Conservation (phyloP, 2,329 filamentous ascomycete species). For the Phialophora macrospora region DNA sequence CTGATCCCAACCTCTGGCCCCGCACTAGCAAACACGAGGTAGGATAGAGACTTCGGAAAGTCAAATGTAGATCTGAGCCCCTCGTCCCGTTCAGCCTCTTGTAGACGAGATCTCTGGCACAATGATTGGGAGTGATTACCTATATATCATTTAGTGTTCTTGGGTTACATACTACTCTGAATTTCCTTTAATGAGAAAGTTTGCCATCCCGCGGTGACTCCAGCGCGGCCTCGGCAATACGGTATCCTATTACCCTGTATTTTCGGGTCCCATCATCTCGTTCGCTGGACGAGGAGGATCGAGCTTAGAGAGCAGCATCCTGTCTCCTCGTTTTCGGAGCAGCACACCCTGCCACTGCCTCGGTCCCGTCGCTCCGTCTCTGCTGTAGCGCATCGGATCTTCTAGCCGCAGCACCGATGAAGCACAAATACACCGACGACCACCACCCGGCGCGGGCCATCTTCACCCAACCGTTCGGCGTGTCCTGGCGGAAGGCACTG, state of each 20-base stretch:
- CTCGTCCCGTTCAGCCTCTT: too few species aligned
- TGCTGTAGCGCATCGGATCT: neutral
- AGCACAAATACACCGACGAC: constrained; percentile 21
- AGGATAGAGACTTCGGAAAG: neutral
- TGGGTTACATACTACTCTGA: too few species aligned
- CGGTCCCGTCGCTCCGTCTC: neutral
- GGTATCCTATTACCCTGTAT: neutral
- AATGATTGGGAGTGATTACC: too few species aligned
- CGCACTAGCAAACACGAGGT: too few species aligned
- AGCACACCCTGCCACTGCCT: neutral
- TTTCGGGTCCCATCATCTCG: neutral
- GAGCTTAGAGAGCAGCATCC: neutral
- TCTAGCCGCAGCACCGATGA: neutral
- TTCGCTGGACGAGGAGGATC: neutral
- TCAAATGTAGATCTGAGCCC: neutral
- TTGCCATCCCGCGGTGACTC: too few species aligned
- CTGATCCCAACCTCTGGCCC: neutral
- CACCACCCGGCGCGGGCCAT: constrained; percentile 14
- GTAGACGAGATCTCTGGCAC: too few species aligned
- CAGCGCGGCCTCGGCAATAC: too few species aligned
- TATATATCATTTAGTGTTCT: too few species aligned
- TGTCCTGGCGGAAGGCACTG: constrained; percentile 38
- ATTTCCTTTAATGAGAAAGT: too few species aligned
- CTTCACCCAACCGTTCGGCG: constrained; percentile 19
- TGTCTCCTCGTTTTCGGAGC: neutral